phyloP scores from a whole-genome alignment of 352 stramenopile genomes.

The Phytophthora uliginosa region DNA sequence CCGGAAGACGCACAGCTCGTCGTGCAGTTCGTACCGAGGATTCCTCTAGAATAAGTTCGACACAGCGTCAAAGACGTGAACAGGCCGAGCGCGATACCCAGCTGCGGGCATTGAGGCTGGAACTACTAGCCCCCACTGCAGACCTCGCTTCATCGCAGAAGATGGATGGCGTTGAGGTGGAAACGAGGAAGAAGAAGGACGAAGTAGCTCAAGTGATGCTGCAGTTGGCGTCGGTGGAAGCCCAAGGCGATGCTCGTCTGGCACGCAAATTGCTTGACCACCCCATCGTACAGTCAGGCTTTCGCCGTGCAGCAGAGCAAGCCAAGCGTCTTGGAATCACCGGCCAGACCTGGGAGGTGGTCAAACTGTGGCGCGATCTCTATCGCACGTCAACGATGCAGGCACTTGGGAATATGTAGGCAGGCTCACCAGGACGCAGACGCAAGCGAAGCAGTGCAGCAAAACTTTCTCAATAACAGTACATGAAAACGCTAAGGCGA shows the following conservation, averaged over 20 bases:
- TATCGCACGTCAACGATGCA: constrained; percentile 61
- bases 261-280: constrained; percentile 52
- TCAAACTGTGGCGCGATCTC: constrained; percentile 71
- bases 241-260: constrained; percentile 54
- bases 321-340: constrained; percentile 46
- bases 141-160: not conserved
- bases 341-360: constrained; percentile 49
- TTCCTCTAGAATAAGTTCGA: constrained; percentile 5
- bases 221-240: constrained; percentile 62
- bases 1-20: constrained; percentile 15
- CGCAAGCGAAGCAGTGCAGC: constrained; percentile 1
- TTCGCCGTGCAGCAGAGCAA: constrained; percentile 56
- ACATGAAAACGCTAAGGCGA: constrained; percentile 13
- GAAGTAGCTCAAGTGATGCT: constrained; percentile 33
- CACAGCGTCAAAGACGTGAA: constrained; percentile 41
- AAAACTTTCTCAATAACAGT: constrained; percentile 11
- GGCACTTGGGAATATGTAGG: constrained; percentile 12
- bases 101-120: constrained; percentile 47
- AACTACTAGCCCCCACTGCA: constrained; percentile 52
- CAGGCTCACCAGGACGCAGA: not conserved
- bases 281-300: constrained; percentile 34
- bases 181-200: constrained; percentile 24
- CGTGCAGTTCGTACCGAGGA: constrained; percentile 2
- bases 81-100: constrained; percentile 43
- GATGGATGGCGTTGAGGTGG: not conserved